These are phyloP conservation scores for Euphrasia confusa DNA, from an alignment of 257 asterid genomes.

Conservation along the genomic window DNA sequence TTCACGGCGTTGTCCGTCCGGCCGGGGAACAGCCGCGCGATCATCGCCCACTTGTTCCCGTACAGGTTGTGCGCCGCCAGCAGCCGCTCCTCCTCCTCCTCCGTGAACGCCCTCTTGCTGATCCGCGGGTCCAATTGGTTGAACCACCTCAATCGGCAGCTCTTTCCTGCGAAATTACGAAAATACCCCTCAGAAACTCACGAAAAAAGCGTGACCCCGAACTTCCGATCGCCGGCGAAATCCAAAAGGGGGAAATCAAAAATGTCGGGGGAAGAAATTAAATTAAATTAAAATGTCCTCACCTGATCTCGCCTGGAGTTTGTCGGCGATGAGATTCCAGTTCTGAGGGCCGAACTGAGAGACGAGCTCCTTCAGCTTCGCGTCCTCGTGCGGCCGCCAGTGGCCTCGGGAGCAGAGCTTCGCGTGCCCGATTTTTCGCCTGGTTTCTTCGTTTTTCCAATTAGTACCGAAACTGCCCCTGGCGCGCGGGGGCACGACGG, in stretches of 20 bases:
- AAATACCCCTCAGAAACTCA: not conserved
- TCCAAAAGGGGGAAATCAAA: not conserved
- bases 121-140: slow-evolving; percentile 53
- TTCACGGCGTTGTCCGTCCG: slow-evolving; percentile 55
- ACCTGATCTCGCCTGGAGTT: slow-evolving; percentile 57
- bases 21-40: slow-evolving; percentile 44
- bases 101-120: slow-evolving; percentile 40
- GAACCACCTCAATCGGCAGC: slow-evolving; percentile 57
- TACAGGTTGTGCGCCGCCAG: slow-evolving; percentile 39
- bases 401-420: slow-evolving; percentile 46
- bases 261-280: too few relatives aligned
- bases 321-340: slow-evolving; percentile 53
- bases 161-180: slow-evolving; percentile 31
- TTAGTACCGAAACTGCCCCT: slow-evolving; percentile 13
- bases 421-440: slow-evolving; percentile 18
- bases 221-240: not conserved
- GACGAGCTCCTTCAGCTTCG: slow-evolving; percentile 41
- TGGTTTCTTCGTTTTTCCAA: slow-evolving; percentile 16
- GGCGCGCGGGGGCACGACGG: slow-evolving; percentile 27
- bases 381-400: slow-evolving; percentile 54
- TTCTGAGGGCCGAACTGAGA: slow-evolving; percentile 50
- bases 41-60: slow-evolving; percentile 54
- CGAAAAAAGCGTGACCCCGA: too few relatives aligned
- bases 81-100: slow-evolving; percentile 49
- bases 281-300: not conserved